phyloP scores from a whole-genome alignment of 2,329 filamentous ascomycete genomes.

The Fusarium verrucosum region DNA sequence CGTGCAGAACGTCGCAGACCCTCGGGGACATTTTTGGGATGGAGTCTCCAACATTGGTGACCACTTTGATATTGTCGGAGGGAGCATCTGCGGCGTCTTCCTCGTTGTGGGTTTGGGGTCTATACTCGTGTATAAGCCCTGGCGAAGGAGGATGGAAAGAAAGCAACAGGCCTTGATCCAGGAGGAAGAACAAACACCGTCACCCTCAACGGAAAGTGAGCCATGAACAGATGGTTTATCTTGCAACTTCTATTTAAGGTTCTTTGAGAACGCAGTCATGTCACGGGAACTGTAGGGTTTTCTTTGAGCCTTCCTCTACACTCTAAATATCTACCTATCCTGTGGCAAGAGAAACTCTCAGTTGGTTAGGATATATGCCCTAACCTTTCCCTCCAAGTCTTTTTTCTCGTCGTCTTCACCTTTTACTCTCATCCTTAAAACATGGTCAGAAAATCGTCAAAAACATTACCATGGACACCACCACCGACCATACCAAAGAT shows the following conservation, averaged over 20 bases:
- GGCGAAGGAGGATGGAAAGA: constrained; percentile 65
- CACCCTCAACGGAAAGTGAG: constrained; percentile 6
- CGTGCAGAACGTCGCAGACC: constrained; percentile 77
- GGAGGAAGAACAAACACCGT: constrained; percentile 11
- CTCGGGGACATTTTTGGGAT: constrained; percentile 85
- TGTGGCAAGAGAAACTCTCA: too few relatives aligned
- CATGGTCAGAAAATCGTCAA: too few relatives aligned
- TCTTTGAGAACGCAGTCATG: neutral
- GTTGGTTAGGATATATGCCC: too few relatives aligned
- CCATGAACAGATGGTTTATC: neutral
- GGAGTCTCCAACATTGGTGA: constrained; percentile 81
- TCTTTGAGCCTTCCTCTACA: neutral
- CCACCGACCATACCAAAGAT: too few relatives aligned
- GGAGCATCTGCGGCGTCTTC: constrained; percentile 86
- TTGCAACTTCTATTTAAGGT: neutral
- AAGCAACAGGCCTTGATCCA: constrained; percentile 24
- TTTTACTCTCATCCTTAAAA: too few relatives aligned
- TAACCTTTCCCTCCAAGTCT: too few relatives aligned
- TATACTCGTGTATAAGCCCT: constrained; percentile 79
- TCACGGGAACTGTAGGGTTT: neutral
- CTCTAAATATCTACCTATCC: too few relatives aligned
- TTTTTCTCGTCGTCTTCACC: too few relatives aligned
- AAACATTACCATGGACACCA: too few relatives aligned
- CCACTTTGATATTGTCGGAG: constrained; percentile 86
- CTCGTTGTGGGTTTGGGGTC: constrained; percentile 78